phyloP scores from a whole-genome alignment of 1,284 basidiomycete genomes.

The Fistulinella cinereoalba region DNA sequence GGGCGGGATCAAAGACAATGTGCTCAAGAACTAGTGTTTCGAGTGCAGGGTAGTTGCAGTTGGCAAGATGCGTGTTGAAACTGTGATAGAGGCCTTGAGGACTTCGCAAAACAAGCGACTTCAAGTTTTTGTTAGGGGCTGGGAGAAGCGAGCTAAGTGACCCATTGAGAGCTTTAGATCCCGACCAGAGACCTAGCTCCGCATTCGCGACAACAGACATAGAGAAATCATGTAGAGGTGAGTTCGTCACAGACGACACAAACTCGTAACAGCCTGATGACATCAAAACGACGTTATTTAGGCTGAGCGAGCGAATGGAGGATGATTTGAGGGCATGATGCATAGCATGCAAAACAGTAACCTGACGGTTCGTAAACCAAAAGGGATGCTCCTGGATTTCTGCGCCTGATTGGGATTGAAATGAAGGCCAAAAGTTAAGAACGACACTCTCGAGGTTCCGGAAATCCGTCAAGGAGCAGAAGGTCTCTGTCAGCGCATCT shows the following conservation, averaged over 20 bases:
- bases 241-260: constrained; percentile 22
- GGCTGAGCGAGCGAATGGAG: constrained; percentile 21
- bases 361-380: constrained; percentile 33
- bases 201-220: constrained; percentile 31
- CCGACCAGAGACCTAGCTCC: constrained; percentile 30
- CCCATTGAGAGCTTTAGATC: constrained; percentile 29
- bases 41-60: constrained; percentile 25
- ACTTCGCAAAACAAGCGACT: constrained; percentile 23
- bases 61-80: constrained; percentile 16
- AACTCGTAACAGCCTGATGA: constrained; percentile 27
- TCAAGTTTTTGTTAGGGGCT: constrained; percentile 19
- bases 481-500: constrained; percentile 28
- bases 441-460: constrained; percentile 18
- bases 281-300: constrained; percentile 31
- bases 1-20: constrained; percentile 28
- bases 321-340: constrained; percentile 24
- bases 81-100: constrained; percentile 33
- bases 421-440: constrained; percentile 34
- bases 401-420: constrained; percentile 21
- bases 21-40: constrained; percentile 30
- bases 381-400: constrained; percentile 31
- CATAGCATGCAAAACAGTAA: constrained; percentile 24
- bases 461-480: constrained; percentile 24
- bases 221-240: constrained; percentile 31
- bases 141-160: constrained; percentile 28